Evolutionary conservation across 2,329 filamentous ascomycete genomes (phyloP).

Genomic region (Diplodia corticola): DNA sequence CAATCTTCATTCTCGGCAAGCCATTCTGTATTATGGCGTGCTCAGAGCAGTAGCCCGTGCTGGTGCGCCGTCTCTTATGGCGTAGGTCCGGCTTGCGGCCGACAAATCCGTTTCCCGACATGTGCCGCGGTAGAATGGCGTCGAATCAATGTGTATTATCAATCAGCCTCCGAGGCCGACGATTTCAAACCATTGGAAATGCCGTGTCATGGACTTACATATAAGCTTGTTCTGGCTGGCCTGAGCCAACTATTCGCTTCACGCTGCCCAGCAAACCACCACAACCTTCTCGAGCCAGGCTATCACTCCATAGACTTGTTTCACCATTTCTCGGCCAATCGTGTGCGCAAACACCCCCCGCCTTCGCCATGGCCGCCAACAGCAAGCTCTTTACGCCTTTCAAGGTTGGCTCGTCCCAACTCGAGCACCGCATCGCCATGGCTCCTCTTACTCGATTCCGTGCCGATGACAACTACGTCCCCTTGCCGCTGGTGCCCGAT

Average conservation of each 20-base stretch:
- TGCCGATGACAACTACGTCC: slow-evolving; percentile 50
- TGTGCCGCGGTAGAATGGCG: neutral
- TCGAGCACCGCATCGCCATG: slow-evolving; percentile 33
- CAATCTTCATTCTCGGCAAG: neutral
- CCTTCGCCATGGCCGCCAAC: slow-evolving; percentile 18
- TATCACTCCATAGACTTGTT: neutral
- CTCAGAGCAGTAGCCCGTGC: neutral
- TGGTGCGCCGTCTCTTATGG: neutral
- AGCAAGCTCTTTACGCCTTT: slow-evolving; percentile 33
- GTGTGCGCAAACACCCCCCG: neutral
- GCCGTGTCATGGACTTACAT: neutral
- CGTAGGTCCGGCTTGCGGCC: neutral
- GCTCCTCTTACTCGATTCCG: slow-evolving; percentile 43
- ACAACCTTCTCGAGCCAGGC: neutral
- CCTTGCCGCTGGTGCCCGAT: slow-evolving; percentile 40
- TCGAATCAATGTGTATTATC: slow-evolving; percentile 12
- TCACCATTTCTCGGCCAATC: neutral
- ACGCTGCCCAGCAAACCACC: neutral
- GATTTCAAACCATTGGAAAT: neutral
- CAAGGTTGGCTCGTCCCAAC: slow-evolving; percentile 30
- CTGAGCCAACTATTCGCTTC: too few species aligned
- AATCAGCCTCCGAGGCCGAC: neutral
- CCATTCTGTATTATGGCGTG: neutral
- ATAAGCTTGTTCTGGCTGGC: neutral
- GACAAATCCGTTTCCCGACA: neutral